phyloP scores from a whole-genome alignment of 345 rosid genomes.

The Salix purpurea region DNA sequence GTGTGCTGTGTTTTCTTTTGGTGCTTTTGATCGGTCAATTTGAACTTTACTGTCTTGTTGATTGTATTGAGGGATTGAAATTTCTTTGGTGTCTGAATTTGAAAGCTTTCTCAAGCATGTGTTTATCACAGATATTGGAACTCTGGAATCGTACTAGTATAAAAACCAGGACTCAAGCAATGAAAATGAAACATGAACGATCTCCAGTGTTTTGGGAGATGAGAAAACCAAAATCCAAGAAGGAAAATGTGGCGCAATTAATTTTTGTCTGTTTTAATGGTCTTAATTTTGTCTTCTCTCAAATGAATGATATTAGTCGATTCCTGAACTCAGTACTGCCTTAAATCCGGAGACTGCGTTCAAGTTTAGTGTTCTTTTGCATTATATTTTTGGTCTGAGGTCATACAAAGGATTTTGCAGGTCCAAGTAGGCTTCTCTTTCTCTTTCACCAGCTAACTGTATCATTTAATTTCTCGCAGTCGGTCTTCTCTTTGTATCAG shows the following conservation, averaged over 20 bases:
- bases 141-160: neutral
- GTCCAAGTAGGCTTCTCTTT: neutral
- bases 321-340: neutral
- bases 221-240: neutral
- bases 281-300: neutral
- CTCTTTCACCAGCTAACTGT: neutral
- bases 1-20: conserved; percentile 2
- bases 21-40: neutral
- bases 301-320: neutral
- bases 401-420: neutral
- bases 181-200: neutral
- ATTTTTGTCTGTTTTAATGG: neutral
- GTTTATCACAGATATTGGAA: neutral
- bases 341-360: neutral
- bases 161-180: neutral
- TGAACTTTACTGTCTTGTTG: neutral
- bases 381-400: neutral
- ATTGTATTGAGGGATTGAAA: neutral
- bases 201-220: neutral
- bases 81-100: neutral
- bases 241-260: neutral
- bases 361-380: neutral
- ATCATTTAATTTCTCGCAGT: neutral
- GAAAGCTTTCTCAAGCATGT: neutral
- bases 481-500: neutral